Evolutionary conservation across 495 filamentous ascomycete genomes (phyloP), one percentile per base, ranked within the genome.

Genomic region (Aspergillus sclerotiicarbonarius): DNA sequence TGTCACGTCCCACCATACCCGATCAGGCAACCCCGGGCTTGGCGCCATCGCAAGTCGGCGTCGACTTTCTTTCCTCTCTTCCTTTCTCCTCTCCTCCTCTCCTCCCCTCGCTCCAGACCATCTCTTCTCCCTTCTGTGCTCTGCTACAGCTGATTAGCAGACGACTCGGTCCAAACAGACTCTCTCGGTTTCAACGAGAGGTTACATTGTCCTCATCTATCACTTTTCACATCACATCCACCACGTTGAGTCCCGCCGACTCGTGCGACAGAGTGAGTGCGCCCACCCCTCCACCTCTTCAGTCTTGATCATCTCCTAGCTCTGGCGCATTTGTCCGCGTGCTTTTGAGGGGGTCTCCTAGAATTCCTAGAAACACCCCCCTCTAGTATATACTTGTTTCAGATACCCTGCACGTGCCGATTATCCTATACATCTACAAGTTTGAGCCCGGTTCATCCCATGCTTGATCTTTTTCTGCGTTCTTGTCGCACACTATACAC

Each of bases 1-100:
- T 9, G 25, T 29, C 13, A n/a, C 16, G 15, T 16, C n/a, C 25
- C 47, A 29, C 47, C 31, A 50, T 32, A 31, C 47, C 47, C 18
- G 47, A 50, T 50, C 29, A 25, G 47, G 47, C 47, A 29, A 31
- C 15, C 47, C 44, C 47, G 31, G 47, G 47, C 47, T 50, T 50
- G 47, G 47, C 47, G 19, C 37, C 37, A 41, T 41, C 37, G 37
- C 37, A 41, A 41, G 12, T 13, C 33, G 33, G 33, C 44, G 4
- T 46, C 44, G 5, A 8, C 20, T 16, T 47, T 16, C 21, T 10
- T 20, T 29, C 18, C 20, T 25, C 44, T 46, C 30, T 52, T 31
- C 37, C n/a, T 33, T 25, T 53, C 37, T 35, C 31, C 25, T 53
- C 33, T 53, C 32, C 31, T 53, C 50, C 18, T 52, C 18, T 52